phyloP scores from a whole-genome alignment of 768 basidiomycete genomes.

The Leccinum variicolor region DNA sequence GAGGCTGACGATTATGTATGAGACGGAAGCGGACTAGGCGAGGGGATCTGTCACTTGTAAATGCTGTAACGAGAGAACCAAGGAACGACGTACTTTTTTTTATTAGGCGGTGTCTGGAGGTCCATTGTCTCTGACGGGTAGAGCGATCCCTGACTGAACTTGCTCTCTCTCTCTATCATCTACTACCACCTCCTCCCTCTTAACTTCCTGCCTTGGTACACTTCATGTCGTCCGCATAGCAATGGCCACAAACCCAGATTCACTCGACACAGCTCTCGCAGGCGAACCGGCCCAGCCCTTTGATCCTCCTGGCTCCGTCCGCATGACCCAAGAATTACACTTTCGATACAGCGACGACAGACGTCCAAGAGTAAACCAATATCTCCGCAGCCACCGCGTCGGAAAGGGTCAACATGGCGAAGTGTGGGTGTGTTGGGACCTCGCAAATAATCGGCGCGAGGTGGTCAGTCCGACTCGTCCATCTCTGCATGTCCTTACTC shows the following conservation, averaged over 20 bases:
- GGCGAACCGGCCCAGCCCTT: conserved; percentile 35
- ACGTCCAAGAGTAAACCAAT: conserved; percentile 76
- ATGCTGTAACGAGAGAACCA: conserved; percentile 15
- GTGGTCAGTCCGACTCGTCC: conserved; percentile 34
- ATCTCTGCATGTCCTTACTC: conserved; percentile 2
- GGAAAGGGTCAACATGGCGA: conserved; percentile 90
- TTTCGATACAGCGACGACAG: conserved; percentile 38
- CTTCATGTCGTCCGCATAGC: conserved; percentile 29
- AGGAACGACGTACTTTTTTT: conserved; percentile 3
- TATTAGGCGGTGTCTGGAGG: conserved; percentile 33
- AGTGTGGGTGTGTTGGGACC: conserved; percentile 72
- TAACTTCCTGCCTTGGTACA: not conserved
- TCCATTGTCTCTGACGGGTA: conserved; percentile 4
- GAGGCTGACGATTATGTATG: conserved; percentile 9
- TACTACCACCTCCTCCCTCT: conserved; percentile 13
- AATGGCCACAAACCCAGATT: conserved; percentile 23
- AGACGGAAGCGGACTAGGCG: conserved; percentile 6
- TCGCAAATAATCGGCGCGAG: conserved; percentile 45
- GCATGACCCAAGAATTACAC: conserved; percentile 45
- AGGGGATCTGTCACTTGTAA: conserved; percentile 4
- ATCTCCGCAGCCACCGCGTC: conserved; percentile 69
- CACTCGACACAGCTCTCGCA: conserved; percentile 30
- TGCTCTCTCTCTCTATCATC: conserved; percentile 14
- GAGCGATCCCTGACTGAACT: conserved; percentile 8
- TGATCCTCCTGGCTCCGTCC: conserved; percentile 44